Base-by-base conservation (phyloP, 139 green algal species). In the Axilococcus clingmanii region DNA sequence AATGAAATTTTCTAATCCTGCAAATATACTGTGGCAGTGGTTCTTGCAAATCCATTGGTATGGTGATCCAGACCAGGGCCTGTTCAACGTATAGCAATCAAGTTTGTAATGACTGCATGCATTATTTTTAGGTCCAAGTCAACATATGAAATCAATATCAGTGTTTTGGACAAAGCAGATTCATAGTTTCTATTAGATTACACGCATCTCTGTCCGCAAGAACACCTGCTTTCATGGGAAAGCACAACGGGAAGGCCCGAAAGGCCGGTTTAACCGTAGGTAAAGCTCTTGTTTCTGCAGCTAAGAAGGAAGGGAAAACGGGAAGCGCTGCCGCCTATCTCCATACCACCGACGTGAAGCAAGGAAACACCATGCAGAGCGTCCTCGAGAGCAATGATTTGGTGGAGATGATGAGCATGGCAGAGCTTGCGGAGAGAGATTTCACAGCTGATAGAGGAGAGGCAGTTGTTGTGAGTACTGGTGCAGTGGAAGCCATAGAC, bases 341-440 rank as follows among this genome's bases (percentile, higher is more conserved):
- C 9, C 71, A 93, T 66, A 89, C 84, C 7, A 91, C 84, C 2
- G 57, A 63, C 12, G 31, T 9, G 20, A 78, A 83, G 25, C 37
- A 60, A 3, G 40, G 48, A 28, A 32, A 31, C 12, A 76, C 66
- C 58, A 88, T 95, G 60, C 76, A 89, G 57, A 88, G 71, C 16
- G 74, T 94, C 11, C 55, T 98, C 11, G 86, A 95, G 41, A 57
- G 65, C 2, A 88, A 84, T 46, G 91, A 97, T 52, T 69, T 98
- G 47, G 85, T 88, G 4, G 89, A 96, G 62, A 65, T 98, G 17
- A 86, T 98, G 74, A 74, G 61, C 23, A 91, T 96, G 80, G 89
- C 89, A 30, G 68, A 89, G 23, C 61, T 97, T 17, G 74, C 82
- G 7, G 78, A 82, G 29, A 48, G 40, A 0, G 88, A 98, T 62